Percentiles rank a stretch among this genome's conserved stretches.
phyloP scores from a whole-genome alignment of 306 rosid genomes.

The Prunus dulcis region DNA sequence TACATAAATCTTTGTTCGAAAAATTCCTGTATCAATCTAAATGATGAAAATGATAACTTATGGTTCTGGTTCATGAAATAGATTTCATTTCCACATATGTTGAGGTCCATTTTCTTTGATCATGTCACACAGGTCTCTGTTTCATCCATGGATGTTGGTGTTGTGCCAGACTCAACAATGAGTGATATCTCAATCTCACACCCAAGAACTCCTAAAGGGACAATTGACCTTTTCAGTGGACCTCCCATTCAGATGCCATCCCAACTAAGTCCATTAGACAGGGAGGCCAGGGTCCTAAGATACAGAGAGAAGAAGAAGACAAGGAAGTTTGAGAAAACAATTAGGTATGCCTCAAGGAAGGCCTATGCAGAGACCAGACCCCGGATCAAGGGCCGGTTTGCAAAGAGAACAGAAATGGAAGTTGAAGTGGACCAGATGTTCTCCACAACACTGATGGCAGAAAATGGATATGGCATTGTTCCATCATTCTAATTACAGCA shows the following conservation, averaged over 20 bases:
- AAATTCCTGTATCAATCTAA: no score
- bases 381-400: slow-evolving; percentile 90
- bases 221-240: slow-evolving; percentile 75
- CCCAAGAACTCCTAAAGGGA: slow-evolving; percentile 69
- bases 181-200: slow-evolving; percentile 60
- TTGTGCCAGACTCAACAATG: slow-evolving; percentile 75
- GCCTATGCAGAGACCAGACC: slow-evolving; percentile 98
- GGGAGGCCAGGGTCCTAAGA: slow-evolving; percentile 87
- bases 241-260: slow-evolving; percentile 52
- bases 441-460: slow-evolving; percentile 56
- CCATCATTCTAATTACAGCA: slow-evolving; percentile 58
- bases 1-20: no score
- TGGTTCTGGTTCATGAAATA: no score
- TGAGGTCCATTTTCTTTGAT: slow-evolving; percentile 2
- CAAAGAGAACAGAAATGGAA: slow-evolving; percentile 63
- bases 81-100: neutral
- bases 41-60: no score
- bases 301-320: slow-evolving; percentile 89
- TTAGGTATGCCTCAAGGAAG: slow-evolving; percentile 90
- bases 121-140: slow-evolving; percentile 59
- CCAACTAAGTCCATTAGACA: slow-evolving; percentile 72
- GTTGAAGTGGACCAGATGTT: slow-evolving; percentile 78
- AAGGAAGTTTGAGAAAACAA: slow-evolving; percentile 90
- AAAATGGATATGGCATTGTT: slow-evolving; percentile 78
- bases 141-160: slow-evolving; percentile 79